Percentiles rank a stretch among this genome's conserved stretches.
Conservation (phyloP, 345 rosid genomes). For the Schrenkiella parvula region DNA sequence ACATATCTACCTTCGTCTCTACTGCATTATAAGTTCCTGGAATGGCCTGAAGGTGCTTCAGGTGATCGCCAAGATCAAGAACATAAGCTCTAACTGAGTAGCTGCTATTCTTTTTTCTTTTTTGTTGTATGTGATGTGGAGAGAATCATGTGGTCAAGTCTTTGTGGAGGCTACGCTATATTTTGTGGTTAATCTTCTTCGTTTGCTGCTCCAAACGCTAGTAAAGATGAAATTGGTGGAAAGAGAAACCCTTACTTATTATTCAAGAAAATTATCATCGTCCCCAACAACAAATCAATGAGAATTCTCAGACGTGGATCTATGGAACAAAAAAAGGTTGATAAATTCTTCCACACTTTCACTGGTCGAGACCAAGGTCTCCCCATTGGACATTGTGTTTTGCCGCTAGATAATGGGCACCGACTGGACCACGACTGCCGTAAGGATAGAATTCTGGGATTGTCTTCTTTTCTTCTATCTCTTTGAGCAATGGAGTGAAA, state of each 20-base stretch:
- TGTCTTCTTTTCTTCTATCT: slow-evolving; percentile 73
- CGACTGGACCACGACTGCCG: slow-evolving; percentile 97
- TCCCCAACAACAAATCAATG: not conserved
- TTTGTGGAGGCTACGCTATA: not conserved
- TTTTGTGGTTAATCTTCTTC: not conserved
- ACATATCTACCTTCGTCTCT: slow-evolving; percentile 64
- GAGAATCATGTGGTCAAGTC: not conserved
- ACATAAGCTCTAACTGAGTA: slow-evolving; percentile 1
- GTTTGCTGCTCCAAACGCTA: not conserved
- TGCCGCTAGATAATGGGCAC: slow-evolving; percentile 97
- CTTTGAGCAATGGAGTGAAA: slow-evolving; percentile 78
- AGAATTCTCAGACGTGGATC: slow-evolving; percentile 4
- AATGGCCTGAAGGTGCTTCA: slow-evolving; percentile 45
- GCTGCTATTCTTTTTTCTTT: not conserved
- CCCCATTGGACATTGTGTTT: slow-evolving; percentile 93
- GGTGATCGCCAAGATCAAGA: slow-evolving; percentile 12
- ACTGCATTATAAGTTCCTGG: slow-evolving; percentile 63
- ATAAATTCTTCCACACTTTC: not conserved
- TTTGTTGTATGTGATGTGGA: not conserved
- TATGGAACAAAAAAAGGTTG: slow-evolving; percentile 1
- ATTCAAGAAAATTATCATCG: slow-evolving; percentile 5
- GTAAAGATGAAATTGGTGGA: not conserved
- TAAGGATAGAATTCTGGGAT: slow-evolving; percentile 86
- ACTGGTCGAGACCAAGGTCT: slow-evolving; percentile 60
- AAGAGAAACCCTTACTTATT: not conserved